A percentile compares a stretch with the other conserved stretches of the same genome.
Conservation (phyloP, 1,284 basidiomycete species). For the Rhizoctonia solani region DNA sequence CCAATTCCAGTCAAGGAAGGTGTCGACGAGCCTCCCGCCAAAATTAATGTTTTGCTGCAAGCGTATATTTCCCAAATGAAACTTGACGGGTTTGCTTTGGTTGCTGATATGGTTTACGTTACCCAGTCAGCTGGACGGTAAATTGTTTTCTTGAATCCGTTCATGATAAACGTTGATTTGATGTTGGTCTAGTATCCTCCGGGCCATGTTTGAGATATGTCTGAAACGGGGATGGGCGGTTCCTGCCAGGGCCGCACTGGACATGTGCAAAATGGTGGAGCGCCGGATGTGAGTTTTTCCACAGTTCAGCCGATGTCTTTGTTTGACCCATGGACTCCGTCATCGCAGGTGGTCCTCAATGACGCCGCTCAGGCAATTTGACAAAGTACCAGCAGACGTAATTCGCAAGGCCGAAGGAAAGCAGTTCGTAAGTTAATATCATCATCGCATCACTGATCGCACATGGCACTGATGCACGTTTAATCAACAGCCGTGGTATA, state of each 20-base stretch:
- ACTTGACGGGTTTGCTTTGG: constrained; percentile 92
- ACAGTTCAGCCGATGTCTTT: constrained; percentile 8
- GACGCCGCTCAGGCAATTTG: constrained; percentile 96
- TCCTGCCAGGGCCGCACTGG: constrained; percentile 87
- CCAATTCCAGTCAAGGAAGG: constrained; percentile 98
- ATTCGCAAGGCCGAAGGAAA: constrained; percentile 94
- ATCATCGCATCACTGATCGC: constrained; percentile 27
- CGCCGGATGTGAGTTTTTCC: constrained; percentile 67
- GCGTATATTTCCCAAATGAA: constrained; percentile 95
- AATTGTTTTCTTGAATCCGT: constrained; percentile 38
- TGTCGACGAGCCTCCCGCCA: constrained; percentile 94
- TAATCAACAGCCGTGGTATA: constrained; percentile 79
- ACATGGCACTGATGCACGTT: constrained; percentile 30
- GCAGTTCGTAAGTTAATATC: constrained; percentile 74
- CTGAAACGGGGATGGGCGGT: constrained; percentile 98
- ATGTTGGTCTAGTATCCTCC: constrained; percentile 69
- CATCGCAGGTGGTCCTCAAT: constrained; percentile 87
- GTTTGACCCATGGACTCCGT: not conserved
- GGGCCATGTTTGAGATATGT: constrained; percentile 98
- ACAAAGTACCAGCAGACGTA: constrained; percentile 84
- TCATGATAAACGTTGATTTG: constrained; percentile 29
- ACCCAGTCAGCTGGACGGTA: constrained; percentile 88
- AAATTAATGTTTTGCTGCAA: constrained; percentile 96
- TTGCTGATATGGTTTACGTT: constrained; percentile 98
- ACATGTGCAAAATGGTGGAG: constrained; percentile 98